Evolutionary conservation across 371 early-diverging fungal species (phyloP).

Genomic region (Cokeromyces recurvatus): DNA sequence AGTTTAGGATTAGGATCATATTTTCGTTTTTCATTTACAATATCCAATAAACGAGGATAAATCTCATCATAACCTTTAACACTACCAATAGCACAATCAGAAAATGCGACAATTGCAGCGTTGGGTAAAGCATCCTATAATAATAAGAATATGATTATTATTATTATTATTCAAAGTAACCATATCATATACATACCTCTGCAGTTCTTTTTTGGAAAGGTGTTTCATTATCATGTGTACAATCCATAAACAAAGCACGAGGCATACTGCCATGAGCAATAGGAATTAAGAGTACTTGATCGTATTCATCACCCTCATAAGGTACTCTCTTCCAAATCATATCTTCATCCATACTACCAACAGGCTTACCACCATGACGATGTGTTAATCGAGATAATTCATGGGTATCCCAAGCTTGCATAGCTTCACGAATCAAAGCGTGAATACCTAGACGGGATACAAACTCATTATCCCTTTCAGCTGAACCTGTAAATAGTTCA

Average conservation of each 20-base stretch:
- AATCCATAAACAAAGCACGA: constrained; percentile 96
- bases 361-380: constrained; percentile 85
- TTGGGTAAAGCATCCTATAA: constrained; percentile 83
- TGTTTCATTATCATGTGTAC: constrained; percentile 97
- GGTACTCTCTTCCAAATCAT: constrained; percentile 46
- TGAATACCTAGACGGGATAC: constrained; percentile 92
- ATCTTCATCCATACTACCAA: constrained; percentile 67
- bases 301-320: constrained; percentile 40
- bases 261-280: constrained; percentile 51
- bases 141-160: background rate
- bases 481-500: constrained; percentile 94
- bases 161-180: too few species aligned
- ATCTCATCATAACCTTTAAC: constrained; percentile 96
- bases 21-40: constrained; percentile 81
- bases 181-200: constrained; percentile 16
- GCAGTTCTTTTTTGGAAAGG: constrained; percentile 87
- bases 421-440: constrained; percentile 93
- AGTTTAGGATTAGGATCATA: constrained; percentile 58
- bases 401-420: constrained; percentile 93
- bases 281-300: constrained; percentile 32
- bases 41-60: constrained; percentile 78
- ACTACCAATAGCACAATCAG: constrained; percentile 88
- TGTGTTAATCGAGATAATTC: constrained; percentile 88
- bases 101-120: constrained; percentile 87
- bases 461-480: constrained; percentile 85